Conservation (phyloP, 768 basidiomycete species). For the Phlebiopsis gigantea region DNA sequence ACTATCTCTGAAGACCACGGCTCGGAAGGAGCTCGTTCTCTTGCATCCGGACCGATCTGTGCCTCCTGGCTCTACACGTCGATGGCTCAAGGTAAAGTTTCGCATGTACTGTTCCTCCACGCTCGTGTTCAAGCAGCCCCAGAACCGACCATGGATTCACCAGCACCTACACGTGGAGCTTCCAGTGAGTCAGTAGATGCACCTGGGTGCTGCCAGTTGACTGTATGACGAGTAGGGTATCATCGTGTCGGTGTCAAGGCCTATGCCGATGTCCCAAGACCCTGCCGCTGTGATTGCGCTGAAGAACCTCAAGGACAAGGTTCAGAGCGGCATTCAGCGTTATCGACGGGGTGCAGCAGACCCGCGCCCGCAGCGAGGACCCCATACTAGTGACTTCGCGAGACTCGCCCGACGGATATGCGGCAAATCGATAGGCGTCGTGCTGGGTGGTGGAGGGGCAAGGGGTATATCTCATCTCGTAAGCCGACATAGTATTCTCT, state of each 20-base stretch:
- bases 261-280: slow-evolving; percentile 56
- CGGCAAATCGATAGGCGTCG: slow-evolving; percentile 89
- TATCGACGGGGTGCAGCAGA: slow-evolving; percentile 67
- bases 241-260: slow-evolving; percentile 58
- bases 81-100: slow-evolving; percentile 84
- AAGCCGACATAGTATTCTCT: slow-evolving; percentile 19
- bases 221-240: slow-evolving; percentile 48
- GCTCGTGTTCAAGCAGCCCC: slow-evolving; percentile 1
- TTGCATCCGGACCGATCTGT: slow-evolving; percentile 91
- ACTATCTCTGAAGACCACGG: slow-evolving; percentile 95
- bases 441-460: slow-evolving; percentile 97
- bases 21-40: slow-evolving; percentile 93
- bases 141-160: slow-evolving; percentile 95
- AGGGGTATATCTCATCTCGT: slow-evolving; percentile 77
- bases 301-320: slow-evolving; percentile 89
- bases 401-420: slow-evolving; percentile 87
- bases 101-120: not conserved
- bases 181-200: slow-evolving; percentile 41
- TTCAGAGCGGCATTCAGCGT: slow-evolving; percentile 83
- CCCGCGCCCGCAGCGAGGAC: slow-evolving; percentile 67
- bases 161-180: slow-evolving; percentile 95
- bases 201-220: not conserved
- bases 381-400: slow-evolving; percentile 87
- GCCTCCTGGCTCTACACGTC: slow-evolving; percentile 84
- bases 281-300: slow-evolving; percentile 85